Base-by-base conservation (phyloP, 345 rosid species). In the Microcos paniculata region DNA sequence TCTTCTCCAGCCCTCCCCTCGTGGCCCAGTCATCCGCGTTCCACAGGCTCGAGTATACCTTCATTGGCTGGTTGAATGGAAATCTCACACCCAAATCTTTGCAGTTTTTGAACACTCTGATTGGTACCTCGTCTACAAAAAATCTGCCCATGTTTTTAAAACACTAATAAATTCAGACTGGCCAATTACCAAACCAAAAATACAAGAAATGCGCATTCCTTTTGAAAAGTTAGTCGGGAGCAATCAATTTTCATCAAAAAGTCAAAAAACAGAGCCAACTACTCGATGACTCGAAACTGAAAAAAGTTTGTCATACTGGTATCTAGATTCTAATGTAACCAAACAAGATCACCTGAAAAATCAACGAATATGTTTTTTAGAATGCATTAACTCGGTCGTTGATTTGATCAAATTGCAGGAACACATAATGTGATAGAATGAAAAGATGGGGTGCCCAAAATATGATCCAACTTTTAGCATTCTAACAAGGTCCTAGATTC, bases 21-120 rank as follows among this genome's bases (percentile, higher is more conserved):
- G 98, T 93, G 21, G 98, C 98, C 98, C 98, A 93, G 61, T 93
- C 97, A 42, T 93, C 94, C 0, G 92, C 97, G 30, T 92, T 92
- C 97, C 97, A 92, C 0, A 94, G 83, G 71, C 96, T 92, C 1
- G 97, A 90, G 84, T 94, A 90, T n/a, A 94, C 71, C 80, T 89
- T 92, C 97, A 92, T 92, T 1, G 96, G 94, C 51, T 94, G 97
- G 84, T 94, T 73, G 78, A 89, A 88, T 11, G 98, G 98, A 69
- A 88, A 94, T 58, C 78, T 83, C 67, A 92, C 88, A 8, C 97
- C 93, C 38, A 89, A 64, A 79, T 89, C 92, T 82, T 92, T 89
- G 85, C 90, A 70, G 82, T 94, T 92, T 83, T 90, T 92, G 88
- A 94, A 94, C 71, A 90, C 92, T 69, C 98, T 58, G 52, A 94